A percentile compares a stretch with the other conserved stretches of the same genome.
Conservation (phyloP, 2,329 filamentous ascomycete species). For the Aspergillus udagawae region DNA sequence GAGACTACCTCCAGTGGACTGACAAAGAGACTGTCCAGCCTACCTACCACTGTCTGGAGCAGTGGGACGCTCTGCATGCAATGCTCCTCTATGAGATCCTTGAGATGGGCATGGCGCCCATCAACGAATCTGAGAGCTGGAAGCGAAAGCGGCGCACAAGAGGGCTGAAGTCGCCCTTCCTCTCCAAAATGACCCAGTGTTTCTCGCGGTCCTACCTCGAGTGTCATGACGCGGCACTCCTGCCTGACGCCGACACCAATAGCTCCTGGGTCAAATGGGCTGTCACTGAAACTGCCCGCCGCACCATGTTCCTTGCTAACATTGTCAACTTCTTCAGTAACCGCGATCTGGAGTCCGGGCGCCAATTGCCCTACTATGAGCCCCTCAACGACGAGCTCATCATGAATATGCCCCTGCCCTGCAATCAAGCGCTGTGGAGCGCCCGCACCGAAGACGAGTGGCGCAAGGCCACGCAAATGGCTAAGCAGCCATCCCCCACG, state of each 20-base stretch:
- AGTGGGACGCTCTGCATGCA: constrained; percentile 19
- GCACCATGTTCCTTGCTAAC: constrained; percentile 21
- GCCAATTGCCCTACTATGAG: constrained; percentile 17
- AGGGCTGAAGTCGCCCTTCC: constrained; percentile 16
- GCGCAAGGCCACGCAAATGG: constrained; percentile 5
- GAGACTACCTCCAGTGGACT: not conserved
- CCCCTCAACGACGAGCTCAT: constrained; percentile 19
- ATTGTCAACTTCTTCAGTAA: constrained; percentile 18
- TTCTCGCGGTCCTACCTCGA: constrained; percentile 13
- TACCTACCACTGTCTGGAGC: constrained; percentile 7
- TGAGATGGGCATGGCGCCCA: constrained; percentile 8
- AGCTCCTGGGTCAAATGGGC: constrained; percentile 8
- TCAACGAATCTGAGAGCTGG: constrained; percentile 9
- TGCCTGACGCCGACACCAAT: not conserved
- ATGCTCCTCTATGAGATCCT: constrained; percentile 22
- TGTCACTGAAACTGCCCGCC: constrained; percentile 18
- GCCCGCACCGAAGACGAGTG: constrained; percentile 16
- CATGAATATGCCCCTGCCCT: constrained; percentile 19
- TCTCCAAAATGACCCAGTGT: constrained; percentile 15
- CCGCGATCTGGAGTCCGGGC: constrained; percentile 8
- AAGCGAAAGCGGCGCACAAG: constrained; percentile 12
- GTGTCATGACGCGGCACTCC: constrained; percentile 1
- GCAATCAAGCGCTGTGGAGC: constrained; percentile 11
- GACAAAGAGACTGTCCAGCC: not conserved
- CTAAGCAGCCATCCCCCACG: not conserved